Base-by-base conservation (phyloP, 140 eudicot species). In the Oenanthe javanica region DNA sequence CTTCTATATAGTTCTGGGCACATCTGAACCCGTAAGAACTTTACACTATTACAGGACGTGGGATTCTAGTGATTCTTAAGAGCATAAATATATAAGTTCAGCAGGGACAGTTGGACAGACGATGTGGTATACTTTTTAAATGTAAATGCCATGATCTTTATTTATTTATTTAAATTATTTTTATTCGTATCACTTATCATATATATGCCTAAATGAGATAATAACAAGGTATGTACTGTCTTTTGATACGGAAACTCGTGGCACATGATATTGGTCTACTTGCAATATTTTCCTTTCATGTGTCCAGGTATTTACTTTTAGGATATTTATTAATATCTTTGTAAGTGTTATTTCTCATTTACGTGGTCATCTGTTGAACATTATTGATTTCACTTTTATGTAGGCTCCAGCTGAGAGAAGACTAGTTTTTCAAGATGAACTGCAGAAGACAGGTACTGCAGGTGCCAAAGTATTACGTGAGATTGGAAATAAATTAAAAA, bases 341-440 rank as follows among this genome's bases (percentile, higher is more conserved):
- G 5, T 27, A 66, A 66, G 72, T 25, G 14, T 23, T 66, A 61
- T 25, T 9, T 66, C 18, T 66, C 16, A 25, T 66, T 66, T 10
- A 9, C 2, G 43, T 5, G 18, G 46, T 36, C 48, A 71, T 38
- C n/a, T n/a, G 9, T n/a, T 64, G 2, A 69, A 73, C 55, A 45
- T 18, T 73, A 21, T 46, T 43, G 14, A 45, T 21, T 46, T n/a
- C 38, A 40, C 71, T 72, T 67, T 40, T 54, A 48, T 81, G 81
- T 74, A 93, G 97, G 95, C 98, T 77, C 97, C 98, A 40, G 89
- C 93, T 8, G 98, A 89, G 19, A 83, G 92, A 85, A 85, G 98
- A 83, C 89, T 43, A 36, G 91, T 91, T 79, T 93, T 93, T 63
- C 83, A 79, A 18, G 81, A 76, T 46, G 91, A 91, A 61, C 89